Base-by-base conservation (phyloP, 2,329 filamentous ascomycete species). In the Plenodomus lindquistii region DNA sequence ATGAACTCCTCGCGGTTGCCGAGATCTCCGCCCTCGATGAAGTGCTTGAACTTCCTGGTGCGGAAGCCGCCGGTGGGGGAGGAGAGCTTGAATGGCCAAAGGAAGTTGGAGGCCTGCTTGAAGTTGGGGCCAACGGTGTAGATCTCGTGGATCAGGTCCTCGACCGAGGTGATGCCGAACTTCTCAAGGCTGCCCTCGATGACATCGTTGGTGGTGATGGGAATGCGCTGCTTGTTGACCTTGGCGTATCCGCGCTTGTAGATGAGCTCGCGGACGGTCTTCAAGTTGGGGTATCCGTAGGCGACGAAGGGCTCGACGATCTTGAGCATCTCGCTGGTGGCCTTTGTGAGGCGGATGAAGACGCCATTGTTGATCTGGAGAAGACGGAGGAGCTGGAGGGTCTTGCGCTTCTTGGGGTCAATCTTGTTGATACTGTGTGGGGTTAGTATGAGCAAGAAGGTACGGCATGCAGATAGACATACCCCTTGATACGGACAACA, bases 341-440 rank as follows among this genome's bases (percentile, higher is more conserved):
- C 94, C 89, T 97, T 99, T 83, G 92, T 97, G 75, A 97, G 83
- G 73, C 86, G 87, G 81, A 99, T 83, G 82, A 99, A 99, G 79
- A 97, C 90, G 80, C 94, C 94, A 79, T 96, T 97, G 91, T 99
- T 99, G 89, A 99, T 99, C 85, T 99, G 94, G 75, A 99, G 88
- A 63, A 99, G 91, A 86, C 94, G 93, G 79, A 99, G 93, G 57
- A 99, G 90, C 83, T 99, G 94, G 71, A 99, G 88, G 77, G 96
- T 97, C 89, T 99, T 99, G 86, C 94, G 93, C 80, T 96, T 95
- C 90, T 99, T 97, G 74, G 94, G 94, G 78, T 95, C 87, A 73
- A 99, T 97, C 90, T 99, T 99, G 91, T 97, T 97, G 91, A 99
- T 97, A 97, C 93, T 87, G 58, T 39, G 41, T 18, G 11, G 9